These are phyloP conservation scores for Cryphonectria radicalis DNA, from an alignment of 2,329 filamentous ascomycete species.

Conservation along the genomic window DNA sequence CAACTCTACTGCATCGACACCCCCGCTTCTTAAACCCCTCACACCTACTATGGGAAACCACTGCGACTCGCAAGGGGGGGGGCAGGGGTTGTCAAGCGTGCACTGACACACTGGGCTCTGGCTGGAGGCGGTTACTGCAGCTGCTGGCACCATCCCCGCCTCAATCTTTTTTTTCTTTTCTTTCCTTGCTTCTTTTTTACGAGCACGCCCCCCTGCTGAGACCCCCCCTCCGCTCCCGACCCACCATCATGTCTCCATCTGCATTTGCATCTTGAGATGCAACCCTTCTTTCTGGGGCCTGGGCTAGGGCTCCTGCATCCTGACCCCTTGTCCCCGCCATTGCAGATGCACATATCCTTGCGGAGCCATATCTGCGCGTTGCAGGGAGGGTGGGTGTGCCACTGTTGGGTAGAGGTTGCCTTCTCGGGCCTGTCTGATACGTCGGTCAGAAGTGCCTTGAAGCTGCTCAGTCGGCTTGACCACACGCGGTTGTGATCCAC, in stretches of 20 bases:
- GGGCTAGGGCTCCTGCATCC: slow-evolving; percentile 29
- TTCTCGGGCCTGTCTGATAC: slow-evolving; percentile 29
- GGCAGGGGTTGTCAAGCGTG: slow-evolving; percentile 10
- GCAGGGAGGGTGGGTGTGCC: slow-evolving; percentile 29
- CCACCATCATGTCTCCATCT: slow-evolving; percentile 29
- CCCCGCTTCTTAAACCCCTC: background rate
- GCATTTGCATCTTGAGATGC: slow-evolving; percentile 31
- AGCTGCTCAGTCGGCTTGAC: slow-evolving; percentile 12
- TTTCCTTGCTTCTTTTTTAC: background rate
- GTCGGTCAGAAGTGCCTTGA: slow-evolving; percentile 23
- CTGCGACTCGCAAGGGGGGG: slow-evolving; percentile 13
- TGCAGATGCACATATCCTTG: slow-evolving; percentile 26
- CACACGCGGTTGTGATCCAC: slow-evolving; percentile 19
- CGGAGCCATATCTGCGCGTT: slow-evolving; percentile 14
- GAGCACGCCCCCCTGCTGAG: slow-evolving; percentile 14
- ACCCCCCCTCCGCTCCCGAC: slow-evolving; percentile 22
- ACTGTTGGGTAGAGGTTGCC: slow-evolving; percentile 22
- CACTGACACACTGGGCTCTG: slow-evolving; percentile 12
- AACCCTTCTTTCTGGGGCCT: slow-evolving; percentile 29
- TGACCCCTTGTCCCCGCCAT: slow-evolving; percentile 27
- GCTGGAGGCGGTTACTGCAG: slow-evolving; percentile 15
- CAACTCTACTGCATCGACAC: slow-evolving; percentile 25
- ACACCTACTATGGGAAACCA: background rate
- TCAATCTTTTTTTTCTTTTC: background rate
- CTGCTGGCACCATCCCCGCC: slow-evolving; percentile 15